Conservation (phyloP, 257 asterid species). For the Solanum clarkiae region DNA sequence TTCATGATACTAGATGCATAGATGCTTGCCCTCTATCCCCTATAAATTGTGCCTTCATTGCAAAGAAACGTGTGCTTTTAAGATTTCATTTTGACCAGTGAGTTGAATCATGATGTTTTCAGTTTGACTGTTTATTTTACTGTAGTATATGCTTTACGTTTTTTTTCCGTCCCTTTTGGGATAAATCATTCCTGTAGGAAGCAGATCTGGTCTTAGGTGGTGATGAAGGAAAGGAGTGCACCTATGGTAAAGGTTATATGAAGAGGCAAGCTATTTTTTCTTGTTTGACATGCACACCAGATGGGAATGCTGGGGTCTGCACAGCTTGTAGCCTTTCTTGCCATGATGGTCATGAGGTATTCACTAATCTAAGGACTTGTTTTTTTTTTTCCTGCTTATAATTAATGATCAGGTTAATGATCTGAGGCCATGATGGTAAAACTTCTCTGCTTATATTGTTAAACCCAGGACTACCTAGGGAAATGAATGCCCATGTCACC, state of each 20-base stretch:
- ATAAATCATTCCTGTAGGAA: slow-evolving; percentile 30
- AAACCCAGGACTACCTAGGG: background rate
- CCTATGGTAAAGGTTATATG: slow-evolving; percentile 59
- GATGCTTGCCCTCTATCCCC: background rate
- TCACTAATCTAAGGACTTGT: background rate
- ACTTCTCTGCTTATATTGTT: background rate
- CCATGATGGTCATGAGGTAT: slow-evolving; percentile 95
- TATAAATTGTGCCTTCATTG: background rate
- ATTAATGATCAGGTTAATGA: background rate
- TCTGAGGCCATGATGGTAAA: background rate
- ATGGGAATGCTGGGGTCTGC: slow-evolving; percentile 90
- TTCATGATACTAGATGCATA: background rate
- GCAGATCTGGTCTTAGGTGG: slow-evolving; percentile 92
- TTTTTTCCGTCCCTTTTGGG: background rate
- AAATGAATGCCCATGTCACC: background rate
- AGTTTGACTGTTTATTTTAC: background rate
- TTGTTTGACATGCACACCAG: slow-evolving; percentile 86
- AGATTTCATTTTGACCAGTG: background rate
- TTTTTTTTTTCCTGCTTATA: background rate
- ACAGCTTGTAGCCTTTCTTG: slow-evolving; percentile 85
- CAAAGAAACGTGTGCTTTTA: background rate
- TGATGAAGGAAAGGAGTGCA: slow-evolving; percentile 94
- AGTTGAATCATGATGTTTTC: background rate
- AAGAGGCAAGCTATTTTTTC: slow-evolving; percentile 92
- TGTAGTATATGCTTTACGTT: background rate